Base-by-base conservation (phyloP, 352 stramenopile genomes). In the Elongisporangium senticosum region DNA sequence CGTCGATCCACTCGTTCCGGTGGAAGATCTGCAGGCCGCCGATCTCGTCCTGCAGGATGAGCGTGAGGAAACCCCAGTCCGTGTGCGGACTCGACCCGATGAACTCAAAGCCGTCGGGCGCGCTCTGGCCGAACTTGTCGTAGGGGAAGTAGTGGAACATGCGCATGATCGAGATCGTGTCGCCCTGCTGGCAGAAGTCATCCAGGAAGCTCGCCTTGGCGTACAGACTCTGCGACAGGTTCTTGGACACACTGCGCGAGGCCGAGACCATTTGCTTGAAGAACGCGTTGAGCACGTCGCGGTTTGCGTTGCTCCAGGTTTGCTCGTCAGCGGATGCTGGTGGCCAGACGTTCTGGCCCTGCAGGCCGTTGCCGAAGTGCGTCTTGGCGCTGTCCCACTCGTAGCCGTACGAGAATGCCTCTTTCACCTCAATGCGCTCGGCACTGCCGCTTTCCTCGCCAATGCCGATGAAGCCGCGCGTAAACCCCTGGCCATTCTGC, bases 121-220 rank as follows among this genome's bases (percentile, higher is more conserved):
- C 74, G 28, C 71, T 67, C 10, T 67, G 37, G 1, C 73, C 73
- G 61, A 80, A 87, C 24, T 65, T 68, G 22, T 71, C 69, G 70
- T 92, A 92, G 48, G 83, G 83, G 58, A 93, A 93, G 65, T 93
- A 93, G 66, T 93, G 83, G 65, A 90, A 93, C 52, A 86, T 70
- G 43, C 83, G 80, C 80, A 90, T 88, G 72, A 93, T 87, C 28
- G 83, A 93, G 62, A 93, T 93, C 26, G 80, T 90, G 65, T 90
- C 79, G 14, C 77, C 83, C 23, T 84, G 48, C 8, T 76, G 56
- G 53, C 78, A 90, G 59, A 77, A 89, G 37, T 72, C 55, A 63
- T 87, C 71, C 7, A 93, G 66, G 37, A 89, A 82, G 26, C 69
- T 62, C 17, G 66, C 66, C 49, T 75, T 62, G 4, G 65, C 65